Conservation (phyloP, 768 basidiomycete species). For the Melanogaster broomeanus region DNA sequence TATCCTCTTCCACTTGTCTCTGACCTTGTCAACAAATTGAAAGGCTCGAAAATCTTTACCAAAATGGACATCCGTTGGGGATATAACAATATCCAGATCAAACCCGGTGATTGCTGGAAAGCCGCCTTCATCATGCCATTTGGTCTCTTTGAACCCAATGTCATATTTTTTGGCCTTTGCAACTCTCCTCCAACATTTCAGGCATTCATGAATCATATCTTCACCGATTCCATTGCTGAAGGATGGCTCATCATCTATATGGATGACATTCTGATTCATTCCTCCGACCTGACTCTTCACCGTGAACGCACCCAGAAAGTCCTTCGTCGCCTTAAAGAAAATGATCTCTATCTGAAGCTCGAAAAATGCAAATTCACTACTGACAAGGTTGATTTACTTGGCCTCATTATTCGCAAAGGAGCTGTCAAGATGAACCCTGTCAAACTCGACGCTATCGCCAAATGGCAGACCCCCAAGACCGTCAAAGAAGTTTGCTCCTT, state of each 20-base stretch:
- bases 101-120: background rate
- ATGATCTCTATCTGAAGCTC: slow-evolving; percentile 36
- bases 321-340: slow-evolving; percentile 26
- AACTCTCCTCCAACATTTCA: slow-evolving; percentile 23
- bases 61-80: slow-evolving; percentile 1
- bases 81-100: background rate
- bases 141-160: slow-evolving; percentile 1
- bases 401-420: background rate
- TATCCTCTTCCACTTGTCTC: too few species aligned
- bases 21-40: too few species aligned
- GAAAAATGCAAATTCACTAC: slow-evolving; percentile 24
- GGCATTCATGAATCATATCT: background rate
- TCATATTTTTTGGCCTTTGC: slow-evolving; percentile 21
- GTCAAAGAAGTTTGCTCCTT: slow-evolving; percentile 32
- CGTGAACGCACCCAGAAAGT: slow-evolving; percentile 15
- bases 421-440: slow-evolving; percentile 33
- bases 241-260: slow-evolving; percentile 27
- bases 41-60: background rate
- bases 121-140: background rate
- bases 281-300: slow-evolving; percentile 12
- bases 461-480: slow-evolving; percentile 28
- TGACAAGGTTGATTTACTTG: background rate
- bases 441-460: slow-evolving; percentile 34
- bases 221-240: slow-evolving; percentile 4
- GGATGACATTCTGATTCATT: slow-evolving; percentile 28